Conservation (phyloP, 257 asterid species). For the Knoxia roxburghii region DNA sequence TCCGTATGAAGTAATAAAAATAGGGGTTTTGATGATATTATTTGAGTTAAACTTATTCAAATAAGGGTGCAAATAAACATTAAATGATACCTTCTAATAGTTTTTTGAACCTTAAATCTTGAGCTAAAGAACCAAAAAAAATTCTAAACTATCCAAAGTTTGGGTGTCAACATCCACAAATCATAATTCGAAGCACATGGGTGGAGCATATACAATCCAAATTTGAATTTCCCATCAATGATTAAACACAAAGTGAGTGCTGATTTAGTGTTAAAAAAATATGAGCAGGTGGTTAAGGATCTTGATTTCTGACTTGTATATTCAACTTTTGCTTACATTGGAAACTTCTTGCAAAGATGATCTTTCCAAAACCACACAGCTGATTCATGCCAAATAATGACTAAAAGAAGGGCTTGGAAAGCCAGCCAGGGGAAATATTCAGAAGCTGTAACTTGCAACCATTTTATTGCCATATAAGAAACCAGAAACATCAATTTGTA, state of each 20-base stretch:
- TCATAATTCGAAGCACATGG: constrained; percentile 9
- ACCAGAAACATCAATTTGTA: constrained; percentile 45
- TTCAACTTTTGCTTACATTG: background rate
- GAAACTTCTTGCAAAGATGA: too few relatives aligned
- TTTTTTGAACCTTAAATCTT: too few relatives aligned
- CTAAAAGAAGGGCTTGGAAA: too few relatives aligned
- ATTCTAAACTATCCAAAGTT: background rate
- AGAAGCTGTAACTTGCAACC: constrained; percentile 17
- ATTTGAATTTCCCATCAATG: constrained; percentile 17
- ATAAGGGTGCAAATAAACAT: too few relatives aligned
- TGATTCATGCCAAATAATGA: too few relatives aligned
- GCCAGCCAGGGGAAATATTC: background rate
- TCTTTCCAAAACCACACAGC: background rate
- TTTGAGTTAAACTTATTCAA: too few relatives aligned
- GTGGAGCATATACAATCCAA: constrained; percentile 12
- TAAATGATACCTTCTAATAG: too few relatives aligned
- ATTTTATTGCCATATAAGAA: constrained; percentile 29
- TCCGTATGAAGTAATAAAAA: too few relatives aligned
- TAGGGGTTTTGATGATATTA: too few relatives aligned
- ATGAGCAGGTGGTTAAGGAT: constrained; percentile 1
- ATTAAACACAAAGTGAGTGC: constrained; percentile 11
- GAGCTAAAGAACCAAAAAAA: background rate
- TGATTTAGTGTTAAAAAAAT: background rate
- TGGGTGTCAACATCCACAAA: background rate
- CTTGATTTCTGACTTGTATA: background rate